Evolutionary conservation across 306 rosid genomes (phyloP).

Genomic region (Phaseolus lunatus): DNA sequence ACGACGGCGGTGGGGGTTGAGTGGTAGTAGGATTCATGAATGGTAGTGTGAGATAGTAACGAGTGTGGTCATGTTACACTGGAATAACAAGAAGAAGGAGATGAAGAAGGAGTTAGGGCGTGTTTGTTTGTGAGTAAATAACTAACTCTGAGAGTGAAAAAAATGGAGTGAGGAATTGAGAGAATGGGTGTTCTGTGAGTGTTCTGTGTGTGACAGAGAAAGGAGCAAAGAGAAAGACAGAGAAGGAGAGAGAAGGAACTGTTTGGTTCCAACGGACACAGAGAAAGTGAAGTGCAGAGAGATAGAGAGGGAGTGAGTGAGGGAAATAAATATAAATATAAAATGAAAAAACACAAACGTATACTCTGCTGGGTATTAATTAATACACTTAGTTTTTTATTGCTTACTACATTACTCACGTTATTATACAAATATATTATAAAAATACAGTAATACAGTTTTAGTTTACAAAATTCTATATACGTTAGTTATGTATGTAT

Average conservation of each 20-base stretch:
- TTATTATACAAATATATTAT: background rate
- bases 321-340: conserved; percentile 15
- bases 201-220: conserved; percentile 36
- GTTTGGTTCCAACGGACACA: conserved; percentile 80
- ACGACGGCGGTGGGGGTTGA: conserved; percentile 51
- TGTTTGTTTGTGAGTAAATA: background rate
- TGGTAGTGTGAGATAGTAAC: conserved; percentile 44
- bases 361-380: background rate
- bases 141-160: background rate
- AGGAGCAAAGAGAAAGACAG: conserved; percentile 41
- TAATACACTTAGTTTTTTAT: background rate
- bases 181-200: conserved; percentile 23
- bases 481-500: too few relatives aligned
- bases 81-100: background rate
- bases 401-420: background rate
- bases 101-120: background rate
- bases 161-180: background rate
- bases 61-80: conserved; percentile 77
- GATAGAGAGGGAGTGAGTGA: conserved; percentile 25
- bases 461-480: too few relatives aligned
- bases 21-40: conserved; percentile 74
- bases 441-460: background rate
- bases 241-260: conserved; percentile 41
- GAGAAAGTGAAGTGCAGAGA: conserved; percentile 44
- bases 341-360: background rate